Evolutionary conservation across 495 filamentous ascomycete species (phyloP).

Genomic region (Talaromyces nanjingensis): DNA sequence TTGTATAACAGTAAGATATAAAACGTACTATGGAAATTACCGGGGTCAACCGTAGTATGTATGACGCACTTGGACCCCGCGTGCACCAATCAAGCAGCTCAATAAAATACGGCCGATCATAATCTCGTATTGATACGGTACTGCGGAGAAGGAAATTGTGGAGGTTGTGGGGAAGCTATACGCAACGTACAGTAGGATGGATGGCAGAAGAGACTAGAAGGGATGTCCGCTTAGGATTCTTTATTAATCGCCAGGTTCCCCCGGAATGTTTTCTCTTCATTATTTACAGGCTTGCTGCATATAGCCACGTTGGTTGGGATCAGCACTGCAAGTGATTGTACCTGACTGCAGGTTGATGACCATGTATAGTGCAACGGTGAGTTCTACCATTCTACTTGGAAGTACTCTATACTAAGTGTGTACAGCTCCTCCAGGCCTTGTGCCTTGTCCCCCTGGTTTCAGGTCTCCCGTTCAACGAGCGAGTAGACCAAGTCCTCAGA

Average conservation of each 20-base stretch:
- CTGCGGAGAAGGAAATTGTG: not conserved
- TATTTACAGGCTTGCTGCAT: no score
- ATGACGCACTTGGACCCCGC: not conserved
- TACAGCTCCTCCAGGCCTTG: not conserved
- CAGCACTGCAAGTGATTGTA: not conserved
- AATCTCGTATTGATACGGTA: not conserved
- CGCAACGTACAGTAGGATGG: not conserved
- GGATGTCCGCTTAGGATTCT: not conserved
- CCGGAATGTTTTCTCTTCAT: not conserved
- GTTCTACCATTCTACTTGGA: not conserved
- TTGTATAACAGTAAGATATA: no score
- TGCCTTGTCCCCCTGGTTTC: not conserved
- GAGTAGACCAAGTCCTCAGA: slow-evolving; percentile 5
- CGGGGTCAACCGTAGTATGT: not conserved
- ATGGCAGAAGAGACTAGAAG: not conserved
- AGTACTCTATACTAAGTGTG: not conserved
- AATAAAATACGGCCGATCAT: not conserved
- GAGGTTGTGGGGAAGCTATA: not conserved
- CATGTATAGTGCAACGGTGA: slow-evolving; percentile 1
- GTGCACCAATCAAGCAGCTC: not conserved
- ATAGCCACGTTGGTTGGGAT: not conserved
- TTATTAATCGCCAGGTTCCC: not conserved
- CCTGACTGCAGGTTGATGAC: not conserved
- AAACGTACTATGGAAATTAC: no score
- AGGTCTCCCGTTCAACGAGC: not conserved